A percentile compares a stretch with the other conserved stretches of the same genome.
Conservation (phyloP, 495 filamentous ascomycete species). For the Penicillium macrosclerotiorum region DNA sequence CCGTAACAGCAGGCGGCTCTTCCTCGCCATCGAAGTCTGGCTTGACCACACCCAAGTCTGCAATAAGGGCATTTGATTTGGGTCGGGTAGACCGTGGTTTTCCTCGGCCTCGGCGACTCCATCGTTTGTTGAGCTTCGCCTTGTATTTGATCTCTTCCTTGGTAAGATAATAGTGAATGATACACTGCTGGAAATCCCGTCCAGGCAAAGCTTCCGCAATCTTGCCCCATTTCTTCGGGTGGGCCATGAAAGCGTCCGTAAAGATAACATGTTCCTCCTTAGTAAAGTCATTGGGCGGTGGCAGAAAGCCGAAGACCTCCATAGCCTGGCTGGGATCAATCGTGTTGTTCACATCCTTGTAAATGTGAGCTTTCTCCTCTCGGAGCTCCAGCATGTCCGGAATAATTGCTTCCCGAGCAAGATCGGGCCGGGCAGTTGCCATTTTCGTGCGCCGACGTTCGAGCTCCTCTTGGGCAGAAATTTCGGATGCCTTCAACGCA, state of each 20-base stretch:
- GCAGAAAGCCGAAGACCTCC: slow-evolving; percentile 67
- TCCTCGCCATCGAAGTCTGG: slow-evolving; percentile 58
- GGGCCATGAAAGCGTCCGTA: slow-evolving; percentile 72
- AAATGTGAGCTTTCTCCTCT: slow-evolving; percentile 48
- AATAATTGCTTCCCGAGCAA: slow-evolving; percentile 79
- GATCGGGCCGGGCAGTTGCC: slow-evolving; percentile 69
- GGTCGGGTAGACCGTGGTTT: slow-evolving; percentile 53
- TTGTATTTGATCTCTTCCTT: slow-evolving; percentile 87
- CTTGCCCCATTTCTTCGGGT: slow-evolving; percentile 89
- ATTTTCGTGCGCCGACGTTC: slow-evolving; percentile 64
- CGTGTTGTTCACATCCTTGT: slow-evolving; percentile 70
- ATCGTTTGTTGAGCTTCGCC: slow-evolving; percentile 69
- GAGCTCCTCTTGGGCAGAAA: slow-evolving; percentile 69
- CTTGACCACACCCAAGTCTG: slow-evolving; percentile 61
- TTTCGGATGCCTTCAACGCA: slow-evolving; percentile 72
- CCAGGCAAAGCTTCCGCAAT: slow-evolving; percentile 72
- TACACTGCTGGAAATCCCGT: slow-evolving; percentile 80
- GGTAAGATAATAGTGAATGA: slow-evolving; percentile 93
- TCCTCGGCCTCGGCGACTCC: slow-evolving; percentile 62
- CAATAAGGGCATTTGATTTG: slow-evolving; percentile 73
- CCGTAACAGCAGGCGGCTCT: slow-evolving; percentile 55
- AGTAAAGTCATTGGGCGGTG: slow-evolving; percentile 80
- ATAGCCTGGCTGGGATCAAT: slow-evolving; percentile 66
- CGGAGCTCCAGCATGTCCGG: slow-evolving; percentile 69
- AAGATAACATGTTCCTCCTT: slow-evolving; percentile 75